phyloP scores from a whole-genome alignment of 2,329 filamentous ascomycete genomes.

The Aspergillus fumigatus region DNA sequence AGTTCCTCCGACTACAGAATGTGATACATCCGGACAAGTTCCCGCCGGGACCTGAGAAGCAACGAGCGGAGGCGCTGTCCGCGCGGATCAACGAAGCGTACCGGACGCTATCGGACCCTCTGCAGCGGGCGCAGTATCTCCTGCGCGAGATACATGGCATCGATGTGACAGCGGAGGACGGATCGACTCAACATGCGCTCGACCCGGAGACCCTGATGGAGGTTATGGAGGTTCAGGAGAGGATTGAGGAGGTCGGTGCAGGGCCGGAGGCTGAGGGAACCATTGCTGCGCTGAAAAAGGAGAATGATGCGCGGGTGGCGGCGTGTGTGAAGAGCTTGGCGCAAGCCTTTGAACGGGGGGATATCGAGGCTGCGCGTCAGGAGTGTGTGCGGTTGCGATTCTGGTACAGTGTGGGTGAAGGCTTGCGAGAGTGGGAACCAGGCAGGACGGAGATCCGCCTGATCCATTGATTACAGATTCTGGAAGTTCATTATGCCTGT shows the following conservation, averaged over 20 bases:
- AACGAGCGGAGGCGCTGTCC: conserved; percentile 69
- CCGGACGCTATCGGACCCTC: conserved; percentile 72
- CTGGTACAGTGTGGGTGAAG: conserved; percentile 84
- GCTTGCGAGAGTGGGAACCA: conserved; percentile 76
- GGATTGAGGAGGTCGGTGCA: conserved; percentile 59
- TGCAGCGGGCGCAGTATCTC: conserved; percentile 84
- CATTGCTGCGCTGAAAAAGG: conserved; percentile 61
- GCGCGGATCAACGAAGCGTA: conserved; percentile 88
- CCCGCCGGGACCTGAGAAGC: conserved; percentile 43
- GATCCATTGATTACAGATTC: conserved; percentile 44
- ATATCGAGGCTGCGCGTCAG: conserved; percentile 61
- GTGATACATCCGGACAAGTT: conserved; percentile 48
- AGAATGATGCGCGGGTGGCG: conserved; percentile 65
- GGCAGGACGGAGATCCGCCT: conserved; percentile 58
- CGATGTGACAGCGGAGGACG: conserved; percentile 71
- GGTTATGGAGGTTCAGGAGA: conserved; percentile 74
- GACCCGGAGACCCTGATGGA: conserved; percentile 75
- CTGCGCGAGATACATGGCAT: conserved; percentile 62
- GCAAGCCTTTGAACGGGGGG: conserved; percentile 60
- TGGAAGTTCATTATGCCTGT: too few species aligned
- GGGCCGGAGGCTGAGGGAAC: conserved; percentile 49
- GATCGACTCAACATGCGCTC: conserved; percentile 63
- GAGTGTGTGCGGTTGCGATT: conserved; percentile 79
- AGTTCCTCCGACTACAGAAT: conserved; percentile 80
- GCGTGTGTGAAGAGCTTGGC: conserved; percentile 61